phyloP scores from a whole-genome alignment of 2,329 filamentous ascomycete species.

The Coniochaeta hoffmannii region DNA sequence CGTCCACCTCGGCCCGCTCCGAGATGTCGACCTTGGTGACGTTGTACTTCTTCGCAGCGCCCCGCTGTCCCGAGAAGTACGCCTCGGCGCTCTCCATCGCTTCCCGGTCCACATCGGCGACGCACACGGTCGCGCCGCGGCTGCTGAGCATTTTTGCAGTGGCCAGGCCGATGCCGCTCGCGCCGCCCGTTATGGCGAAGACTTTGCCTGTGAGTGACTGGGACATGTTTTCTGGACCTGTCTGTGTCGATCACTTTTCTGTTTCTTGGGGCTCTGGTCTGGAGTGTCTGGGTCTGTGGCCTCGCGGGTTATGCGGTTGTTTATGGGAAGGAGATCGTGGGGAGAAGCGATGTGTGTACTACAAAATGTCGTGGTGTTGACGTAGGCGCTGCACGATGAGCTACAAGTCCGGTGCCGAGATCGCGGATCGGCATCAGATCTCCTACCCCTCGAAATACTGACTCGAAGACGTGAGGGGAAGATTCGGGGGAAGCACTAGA shows the following conservation, averaged over 20 bases:
- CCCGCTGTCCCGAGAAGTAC: constrained; percentile 20
- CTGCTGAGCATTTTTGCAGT: constrained; percentile 27
- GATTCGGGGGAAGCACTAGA: not conserved
- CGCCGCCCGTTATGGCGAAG: constrained; percentile 11
- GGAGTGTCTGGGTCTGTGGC: not conserved
- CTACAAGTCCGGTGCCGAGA: not conserved
- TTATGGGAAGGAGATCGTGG: not conserved
- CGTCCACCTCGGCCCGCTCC: constrained; percentile 37
- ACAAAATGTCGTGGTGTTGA: not conserved
- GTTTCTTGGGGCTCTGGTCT: constrained; percentile 2
- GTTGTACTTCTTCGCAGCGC: constrained; percentile 21
- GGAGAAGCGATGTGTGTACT: not conserved
- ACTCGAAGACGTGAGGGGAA: not conserved
- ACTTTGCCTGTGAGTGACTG: constrained; percentile 9
- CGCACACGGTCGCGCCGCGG: constrained; percentile 29
- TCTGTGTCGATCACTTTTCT: not conserved
- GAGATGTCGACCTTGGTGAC: constrained; percentile 40
- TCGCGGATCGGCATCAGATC: not conserved
- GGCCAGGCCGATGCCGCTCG: constrained; percentile 31
- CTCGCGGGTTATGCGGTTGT: constrained; percentile 1
- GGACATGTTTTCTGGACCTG: not conserved
- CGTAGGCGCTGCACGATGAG: not conserved
- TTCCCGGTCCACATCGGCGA: constrained; percentile 28
- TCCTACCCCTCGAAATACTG: not conserved
- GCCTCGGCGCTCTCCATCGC: constrained; percentile 21